Base-by-base conservation (phyloP, 2,329 filamentous ascomycete genomes). In the Epichloe uncinata region DNA sequence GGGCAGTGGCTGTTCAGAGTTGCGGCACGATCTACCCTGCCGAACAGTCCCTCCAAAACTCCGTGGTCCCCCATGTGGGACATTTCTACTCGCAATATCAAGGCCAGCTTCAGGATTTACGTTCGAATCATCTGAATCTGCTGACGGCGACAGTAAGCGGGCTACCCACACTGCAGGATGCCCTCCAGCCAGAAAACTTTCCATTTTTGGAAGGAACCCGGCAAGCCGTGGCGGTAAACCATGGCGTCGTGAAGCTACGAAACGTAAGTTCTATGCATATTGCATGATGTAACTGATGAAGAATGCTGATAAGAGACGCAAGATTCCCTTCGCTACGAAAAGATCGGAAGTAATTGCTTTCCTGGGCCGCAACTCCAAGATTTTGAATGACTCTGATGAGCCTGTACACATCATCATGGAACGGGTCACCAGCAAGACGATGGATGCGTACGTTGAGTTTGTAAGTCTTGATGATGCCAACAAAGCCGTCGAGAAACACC, bases 401-500 rank as follows among this genome's bases (percentile, higher is more conserved):
- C 73, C 76, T 0, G 68, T 82, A 7, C 79, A 82, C 52, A 80
- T 82, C 54, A 78, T 81, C 56, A 81, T 82, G 78, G 79, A 82
- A 49, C 72, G 77, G n/a, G 69, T 73, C 20, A 77, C 76, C 3
- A 73, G 73, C 58, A 82, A 81, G 70, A 82, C 79, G 0, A 73
- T 78, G 61, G 78, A 82, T 53, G 75, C 73, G 4, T 82, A 74
- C 53, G 72, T 80, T 41, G 79, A 82, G 61, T 80, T 82, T 51
- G 58, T 70, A 20, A 72, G 64, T 26, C 63, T 74, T 4, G 62
- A 72, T 5, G 77, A 79, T 50, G 79, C 80, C 4, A 65, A 75
- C 50, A 69, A 67, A 45, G 72, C 74, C 2, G 74, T 81, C 0
- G 69, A 74, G 30, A 69, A 70, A 35, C 71, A 75, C 50, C 66